Evolutionary conservation across 2,329 filamentous ascomycete species (phyloP), one percentile per base, ranked within the genome.

Genomic region (Camillea tinctor): DNA sequence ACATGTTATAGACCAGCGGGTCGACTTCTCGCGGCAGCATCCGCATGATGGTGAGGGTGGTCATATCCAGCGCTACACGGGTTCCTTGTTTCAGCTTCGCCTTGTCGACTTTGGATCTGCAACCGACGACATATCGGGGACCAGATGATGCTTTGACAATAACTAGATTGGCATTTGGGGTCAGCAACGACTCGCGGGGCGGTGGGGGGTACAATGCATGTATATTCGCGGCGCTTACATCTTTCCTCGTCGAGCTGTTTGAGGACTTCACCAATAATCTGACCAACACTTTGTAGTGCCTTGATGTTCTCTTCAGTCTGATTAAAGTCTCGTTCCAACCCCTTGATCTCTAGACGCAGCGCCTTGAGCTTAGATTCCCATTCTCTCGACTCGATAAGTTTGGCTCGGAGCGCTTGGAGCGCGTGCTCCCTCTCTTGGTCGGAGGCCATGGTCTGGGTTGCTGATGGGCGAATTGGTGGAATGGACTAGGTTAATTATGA

Each of bases 1-100:
- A 99, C 95, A 99, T 99, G 83, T 99, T 99, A 86, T 99, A 99
- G 69, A 99, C 95, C 68, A 99, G 84, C 20, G 95, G 95, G 74
- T 99, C 95, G 74, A 99, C 96, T 81, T 99, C 95, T 76, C 95
- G 90, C 61, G 95, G 96, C 52, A 99, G 84, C 95, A 99, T 99
- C 73, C 95, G 92, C 95, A 99, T 99, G 78, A 99, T 99, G 62
- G 95, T 99, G 69, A 99, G 90, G 20, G 95, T 99, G 55, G 95
- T 99, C 95, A 99, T 99, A 74, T 99, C 95, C 61, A 99, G 88
- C 36, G 95, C 94, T 58, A 99, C 95, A 73, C 95, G 92, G 24
- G 94, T 97, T 71, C 96, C 96, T 79, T 99, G 95, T 85, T 98
- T 99, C 75, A 99, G 82, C 83, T 97, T 98, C 64, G 84, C 81